Base-by-base conservation (phyloP, 2,329 filamentous ascomycete genomes). In the Clonostachys sp. region DNA sequence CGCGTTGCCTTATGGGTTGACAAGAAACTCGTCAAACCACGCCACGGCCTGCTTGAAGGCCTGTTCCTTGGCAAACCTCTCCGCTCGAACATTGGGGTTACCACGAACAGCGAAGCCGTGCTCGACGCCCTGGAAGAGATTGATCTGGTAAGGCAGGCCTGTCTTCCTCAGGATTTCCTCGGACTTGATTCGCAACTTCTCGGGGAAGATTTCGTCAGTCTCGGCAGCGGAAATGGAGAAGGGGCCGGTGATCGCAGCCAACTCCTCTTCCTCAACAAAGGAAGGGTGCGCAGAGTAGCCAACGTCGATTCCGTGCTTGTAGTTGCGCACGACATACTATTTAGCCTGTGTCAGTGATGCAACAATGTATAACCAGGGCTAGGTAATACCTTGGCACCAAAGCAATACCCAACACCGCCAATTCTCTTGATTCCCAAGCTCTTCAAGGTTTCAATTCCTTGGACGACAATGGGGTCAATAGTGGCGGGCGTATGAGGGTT, bases 51-150 rank as follows among this genome's bases (percentile, higher is more conserved):
- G 88, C 54, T 77, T 67, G 63, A 91, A 91, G 1, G 89, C 87
- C 61, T 83, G 77, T 68, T 92, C 86, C 74, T 91, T 91, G 34
- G 83, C 86, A 61, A 82, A 91, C 65, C 77, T 81, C 59, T 80
- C 67, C 48, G 59, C 54, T 17, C 68, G 67, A 48, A 75, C 67
- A 4, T 67, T 68, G 30, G 76, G 48, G 56, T 92, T 83, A 5
- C 73, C 80, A 35, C 87, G 77, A 8, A 89, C 84, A 14, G 82
- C 84, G 57, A 92, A 94, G 0, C 89, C 89, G 60, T 94, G 89
- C 50, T 70, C 62, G 7, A 86, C 84, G 36, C 79, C 80, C 14
- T 80, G 79, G 71, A 84, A 92, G 40, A 92, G 65, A 51, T 75
- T 81, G 49, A 91, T 77, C 62, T 90, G 84, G 66, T 84, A 92